Evolutionary conservation across 2,329 filamentous ascomycete species (phyloP).

Genomic region (Diaporthe vaccinii): DNA sequence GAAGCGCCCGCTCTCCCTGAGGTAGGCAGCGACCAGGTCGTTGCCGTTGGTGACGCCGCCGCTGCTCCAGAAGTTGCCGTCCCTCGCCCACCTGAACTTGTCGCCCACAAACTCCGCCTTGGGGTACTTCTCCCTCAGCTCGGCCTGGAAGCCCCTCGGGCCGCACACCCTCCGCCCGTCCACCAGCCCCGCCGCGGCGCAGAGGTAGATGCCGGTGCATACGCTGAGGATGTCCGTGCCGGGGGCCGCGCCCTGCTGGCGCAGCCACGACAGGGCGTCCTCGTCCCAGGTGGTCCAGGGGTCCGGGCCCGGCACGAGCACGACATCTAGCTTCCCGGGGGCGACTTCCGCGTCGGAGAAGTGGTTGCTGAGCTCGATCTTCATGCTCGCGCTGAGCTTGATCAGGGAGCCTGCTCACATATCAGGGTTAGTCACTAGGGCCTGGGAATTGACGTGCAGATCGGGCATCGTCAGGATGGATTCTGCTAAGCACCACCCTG

Average conservation of each 20-base stretch:
- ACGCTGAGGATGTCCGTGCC: constrained; percentile 64
- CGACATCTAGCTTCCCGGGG: constrained; percentile 64
- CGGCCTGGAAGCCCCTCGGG: constrained; percentile 58
- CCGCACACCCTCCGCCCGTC: constrained; percentile 62
- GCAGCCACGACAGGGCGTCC: constrained; percentile 58
- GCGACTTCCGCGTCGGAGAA: constrained; percentile 60
- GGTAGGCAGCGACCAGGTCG: constrained; percentile 67
- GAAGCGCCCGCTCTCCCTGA: constrained; percentile 58
- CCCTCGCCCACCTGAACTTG: constrained; percentile 63
- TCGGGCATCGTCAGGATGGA: background rate
- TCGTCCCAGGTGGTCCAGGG: constrained; percentile 51
- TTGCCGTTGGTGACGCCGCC: constrained; percentile 70
- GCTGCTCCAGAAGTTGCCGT: constrained; percentile 68
- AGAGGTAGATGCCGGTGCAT: constrained; percentile 65
- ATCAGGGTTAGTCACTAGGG: background rate
- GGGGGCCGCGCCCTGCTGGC: constrained; percentile 53
- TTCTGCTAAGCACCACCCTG: background rate
- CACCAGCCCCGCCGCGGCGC: constrained; percentile 62
- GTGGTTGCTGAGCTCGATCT: constrained; percentile 58
- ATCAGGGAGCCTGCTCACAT: constrained; percentile 50
- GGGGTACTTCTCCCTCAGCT: constrained; percentile 55
- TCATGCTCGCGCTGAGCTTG: constrained; percentile 56
- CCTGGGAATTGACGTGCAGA: no score
- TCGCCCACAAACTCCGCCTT: constrained; percentile 56
- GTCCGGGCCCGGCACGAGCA: constrained; percentile 65